Evolutionary conservation across 495 filamentous ascomycete genomes (phyloP).

Genomic region (Hyaloscypha bicolor): DNA sequence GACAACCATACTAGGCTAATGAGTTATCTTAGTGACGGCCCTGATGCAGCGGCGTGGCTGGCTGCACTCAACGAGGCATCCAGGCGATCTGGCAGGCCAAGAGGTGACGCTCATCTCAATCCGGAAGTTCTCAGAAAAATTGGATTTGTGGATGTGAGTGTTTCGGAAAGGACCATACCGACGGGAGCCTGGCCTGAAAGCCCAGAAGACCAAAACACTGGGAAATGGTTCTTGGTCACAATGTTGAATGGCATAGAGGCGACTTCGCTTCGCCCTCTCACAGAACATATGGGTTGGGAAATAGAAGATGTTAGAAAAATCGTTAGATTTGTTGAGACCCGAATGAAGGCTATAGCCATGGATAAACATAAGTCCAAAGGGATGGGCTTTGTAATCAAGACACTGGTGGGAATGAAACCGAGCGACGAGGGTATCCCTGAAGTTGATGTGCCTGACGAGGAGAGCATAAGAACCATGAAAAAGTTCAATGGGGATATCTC

Average conservation of each 20-base stretch:
- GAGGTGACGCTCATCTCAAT: slow-evolving; percentile 58
- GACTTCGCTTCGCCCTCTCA: slow-evolving; percentile 59
- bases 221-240: slow-evolving; percentile 67
- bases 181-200: slow-evolving; percentile 59
- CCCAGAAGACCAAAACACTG: slow-evolving; percentile 54
- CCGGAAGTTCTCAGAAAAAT: slow-evolving; percentile 50
- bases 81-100: slow-evolving; percentile 45
- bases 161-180: slow-evolving; percentile 59
- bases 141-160: slow-evolving; percentile 64
- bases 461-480: slow-evolving; percentile 15
- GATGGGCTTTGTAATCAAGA: slow-evolving; percentile 49
- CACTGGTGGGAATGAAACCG: slow-evolving; percentile 62
- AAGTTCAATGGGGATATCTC: neutral
- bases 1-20: slow-evolving; percentile 45
- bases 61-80: slow-evolving; percentile 45
- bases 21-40: slow-evolving; percentile 42
- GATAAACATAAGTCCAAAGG: slow-evolving; percentile 43
- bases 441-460: slow-evolving; percentile 8
- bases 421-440: neutral
- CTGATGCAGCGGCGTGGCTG: slow-evolving; percentile 38
- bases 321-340: slow-evolving; percentile 54
- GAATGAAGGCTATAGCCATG: slow-evolving; percentile 52
- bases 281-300: slow-evolving; percentile 58
- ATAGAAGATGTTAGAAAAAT: slow-evolving; percentile 54
- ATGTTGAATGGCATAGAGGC: slow-evolving; percentile 69